phyloP scores from a whole-genome alignment of 106 monocot species.

The Dioscorea dumetorum region DNA sequence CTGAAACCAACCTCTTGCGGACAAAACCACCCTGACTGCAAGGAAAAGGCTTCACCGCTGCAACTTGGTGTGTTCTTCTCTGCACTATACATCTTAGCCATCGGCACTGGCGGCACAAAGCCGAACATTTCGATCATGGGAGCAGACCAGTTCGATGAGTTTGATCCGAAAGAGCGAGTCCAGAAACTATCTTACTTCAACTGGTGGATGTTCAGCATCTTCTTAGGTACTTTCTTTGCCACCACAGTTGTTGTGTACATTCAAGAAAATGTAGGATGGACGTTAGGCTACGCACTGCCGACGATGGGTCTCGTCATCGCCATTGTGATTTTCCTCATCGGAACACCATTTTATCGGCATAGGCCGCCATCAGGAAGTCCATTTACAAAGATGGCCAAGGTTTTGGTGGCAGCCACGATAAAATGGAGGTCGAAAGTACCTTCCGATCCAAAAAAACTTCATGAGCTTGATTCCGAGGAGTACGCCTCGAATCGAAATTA shows the following conservation, averaged over 20 bases:
- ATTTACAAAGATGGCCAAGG: slow-evolving; percentile 30
- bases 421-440: slow-evolving; percentile 31
- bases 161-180: slow-evolving; percentile 48
- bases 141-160: slow-evolving; percentile 87
- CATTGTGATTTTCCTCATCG: slow-evolving; percentile 33
- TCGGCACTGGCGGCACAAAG: slow-evolving; percentile 84
- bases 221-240: slow-evolving; percentile 76
- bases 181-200: slow-evolving; percentile 94
- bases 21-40: slow-evolving; percentile 24
- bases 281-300: slow-evolving; percentile 54
- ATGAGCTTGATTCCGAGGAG: slow-evolving; percentile 27
- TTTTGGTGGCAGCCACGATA: slow-evolving; percentile 36
- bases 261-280: slow-evolving; percentile 69
- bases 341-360: slow-evolving; percentile 43
- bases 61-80: slow-evolving; percentile 72
- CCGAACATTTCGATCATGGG: slow-evolving; percentile 88
- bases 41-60: slow-evolving; percentile 24
- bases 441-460: slow-evolving; percentile 23
- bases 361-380: slow-evolving; percentile 39
- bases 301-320: slow-evolving; percentile 18
- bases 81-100: slow-evolving; percentile 67
- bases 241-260: slow-evolving; percentile 66
- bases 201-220: slow-evolving; percentile 98
- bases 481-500: slow-evolving; percentile 15
- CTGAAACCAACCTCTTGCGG: slow-evolving; percentile 57